Percentiles rank a stretch among this genome's conserved stretches.
Evolutionary conservation across 495 filamentous ascomycete genomes (phyloP).

Genomic region (Chaetomium tenue): DNA sequence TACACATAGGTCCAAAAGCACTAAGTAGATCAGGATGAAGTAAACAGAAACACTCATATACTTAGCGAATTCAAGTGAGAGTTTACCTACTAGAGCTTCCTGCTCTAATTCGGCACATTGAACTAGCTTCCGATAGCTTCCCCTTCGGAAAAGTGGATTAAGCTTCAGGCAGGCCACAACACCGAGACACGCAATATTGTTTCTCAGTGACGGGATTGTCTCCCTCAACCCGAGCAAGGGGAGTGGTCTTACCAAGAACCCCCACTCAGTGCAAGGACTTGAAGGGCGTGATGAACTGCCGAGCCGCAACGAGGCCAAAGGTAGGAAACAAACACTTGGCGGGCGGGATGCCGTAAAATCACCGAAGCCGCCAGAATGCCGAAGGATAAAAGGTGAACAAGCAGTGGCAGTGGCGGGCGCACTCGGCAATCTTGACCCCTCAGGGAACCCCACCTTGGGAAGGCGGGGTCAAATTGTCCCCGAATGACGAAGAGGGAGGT

Average conservation of each 20-base stretch:
- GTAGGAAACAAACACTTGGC: conserved; percentile 3
- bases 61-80: too few relatives aligned
- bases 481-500: not conserved
- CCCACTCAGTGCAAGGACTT: not conserved
- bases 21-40: too few relatives aligned
- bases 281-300: conserved; percentile 16
- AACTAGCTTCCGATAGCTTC: conserved; percentile 10
- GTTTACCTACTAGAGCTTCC: too few relatives aligned
- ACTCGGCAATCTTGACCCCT: conserved; percentile 18
- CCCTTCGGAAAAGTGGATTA: not conserved
- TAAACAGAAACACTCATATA: too few relatives aligned
- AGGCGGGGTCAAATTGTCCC: conserved; percentile 21
- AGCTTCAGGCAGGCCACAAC: not conserved
- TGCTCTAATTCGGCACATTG: conserved; percentile 9
- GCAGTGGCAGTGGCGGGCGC: not conserved
- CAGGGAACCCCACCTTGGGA: conserved; percentile 18
- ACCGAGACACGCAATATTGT: not conserved
- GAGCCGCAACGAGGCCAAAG: not conserved
- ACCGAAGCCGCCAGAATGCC: conserved; percentile 23
- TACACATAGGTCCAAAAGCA: too few relatives aligned
- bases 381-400: not conserved
- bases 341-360: conserved; percentile 37
- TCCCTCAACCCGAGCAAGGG: not conserved
- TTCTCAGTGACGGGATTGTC: not conserved
- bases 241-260: not conserved